Conservation (phyloP, 2,329 filamentous ascomycete genomes). For the Colletotrichum sp. region DNA sequence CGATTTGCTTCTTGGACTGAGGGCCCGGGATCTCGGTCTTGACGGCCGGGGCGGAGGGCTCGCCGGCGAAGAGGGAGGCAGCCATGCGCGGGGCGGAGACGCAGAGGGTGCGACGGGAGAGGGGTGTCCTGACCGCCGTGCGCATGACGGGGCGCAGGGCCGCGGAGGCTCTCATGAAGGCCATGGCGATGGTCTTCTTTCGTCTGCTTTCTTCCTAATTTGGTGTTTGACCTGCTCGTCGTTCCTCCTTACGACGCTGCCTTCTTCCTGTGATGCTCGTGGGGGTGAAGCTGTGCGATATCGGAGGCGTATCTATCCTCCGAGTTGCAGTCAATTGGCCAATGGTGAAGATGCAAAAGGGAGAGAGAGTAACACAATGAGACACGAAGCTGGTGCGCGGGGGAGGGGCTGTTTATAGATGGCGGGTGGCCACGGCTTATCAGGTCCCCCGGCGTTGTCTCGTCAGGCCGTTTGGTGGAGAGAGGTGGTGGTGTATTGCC, state of each 20-base stretch:
- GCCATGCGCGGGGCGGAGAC: constrained; percentile 15
- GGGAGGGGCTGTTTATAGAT: constrained; percentile 17
- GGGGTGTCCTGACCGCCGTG: background rate
- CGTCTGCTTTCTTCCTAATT: background rate
- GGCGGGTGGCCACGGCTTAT: constrained; percentile 23
- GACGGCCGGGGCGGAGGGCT: constrained; percentile 57
- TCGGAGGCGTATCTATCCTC: background rate
- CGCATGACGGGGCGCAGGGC: constrained; percentile 14
- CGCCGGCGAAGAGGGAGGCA: constrained; percentile 44
- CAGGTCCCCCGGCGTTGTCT: background rate
- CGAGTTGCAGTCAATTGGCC: background rate
- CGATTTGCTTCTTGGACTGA: constrained; percentile 70
- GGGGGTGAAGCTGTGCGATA: background rate
- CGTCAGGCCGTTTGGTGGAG: background rate
- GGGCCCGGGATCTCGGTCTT: constrained; percentile 77
- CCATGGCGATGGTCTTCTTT: constrained; percentile 6
- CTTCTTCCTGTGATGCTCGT: background rate
- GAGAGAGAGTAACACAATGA: background rate
- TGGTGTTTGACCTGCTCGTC: background rate
- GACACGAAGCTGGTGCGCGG: background rate
- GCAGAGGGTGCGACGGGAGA: constrained; percentile 11
- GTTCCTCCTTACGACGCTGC: background rate
- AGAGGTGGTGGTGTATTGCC: background rate
- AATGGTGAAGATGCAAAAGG: background rate
- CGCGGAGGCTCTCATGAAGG: constrained; percentile 11